Evolutionary conservation across 805 yeast species (phyloP).

Genomic region (Yamadazyma tumulicola): DNA sequence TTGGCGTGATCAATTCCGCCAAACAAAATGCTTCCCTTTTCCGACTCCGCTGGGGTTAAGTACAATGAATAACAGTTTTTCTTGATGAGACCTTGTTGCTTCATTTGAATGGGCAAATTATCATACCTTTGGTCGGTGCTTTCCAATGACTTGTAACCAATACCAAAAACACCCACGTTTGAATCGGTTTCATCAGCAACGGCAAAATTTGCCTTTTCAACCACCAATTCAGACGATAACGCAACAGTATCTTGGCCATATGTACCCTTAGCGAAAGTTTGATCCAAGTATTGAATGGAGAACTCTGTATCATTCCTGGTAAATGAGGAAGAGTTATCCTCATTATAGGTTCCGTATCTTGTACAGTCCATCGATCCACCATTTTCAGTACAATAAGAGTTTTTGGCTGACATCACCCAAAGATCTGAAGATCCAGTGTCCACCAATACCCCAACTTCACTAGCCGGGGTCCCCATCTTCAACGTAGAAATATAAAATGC

Average conservation of each 20-base stretch:
- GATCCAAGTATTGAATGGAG: slow-evolving; percentile 47
- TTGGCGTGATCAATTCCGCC: slow-evolving; percentile 32
- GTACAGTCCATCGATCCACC: slow-evolving; percentile 22
- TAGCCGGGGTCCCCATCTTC: slow-evolving; percentile 26
- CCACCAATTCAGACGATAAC: slow-evolving; percentile 10
- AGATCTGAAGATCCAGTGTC: slow-evolving; percentile 44
- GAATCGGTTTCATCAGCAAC: slow-evolving; percentile 19
- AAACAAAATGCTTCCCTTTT: slow-evolving; percentile 26
- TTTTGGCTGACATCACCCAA: slow-evolving; percentile 35
- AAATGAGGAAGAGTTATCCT: slow-evolving; percentile 30
- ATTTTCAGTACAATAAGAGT: slow-evolving; percentile 19
- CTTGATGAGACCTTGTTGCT: slow-evolving; percentile 32
- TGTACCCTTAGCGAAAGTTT: slow-evolving; percentile 36
- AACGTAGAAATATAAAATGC: slow-evolving; percentile 29
- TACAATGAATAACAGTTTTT: slow-evolving; percentile 36
- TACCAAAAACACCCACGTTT: slow-evolving; percentile 20
- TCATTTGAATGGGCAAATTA: slow-evolving; percentile 35
- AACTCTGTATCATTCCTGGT: slow-evolving; percentile 32
- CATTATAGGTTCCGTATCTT: slow-evolving; percentile 36
- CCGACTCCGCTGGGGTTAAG: slow-evolving; percentile 22
- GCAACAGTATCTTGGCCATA: slow-evolving; percentile 18
- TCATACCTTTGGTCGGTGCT: slow-evolving; percentile 17
- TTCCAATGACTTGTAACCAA: slow-evolving; percentile 14
- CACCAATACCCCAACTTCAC: slow-evolving; percentile 28
- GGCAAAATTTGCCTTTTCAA: slow-evolving; percentile 17